Percentiles rank a stretch among this genome's conserved stretches.
These are phyloP conservation scores for Vanrija sp. DNA, from an alignment of 1,284 basidiomycete species.

Conservation along the genomic window DNA sequence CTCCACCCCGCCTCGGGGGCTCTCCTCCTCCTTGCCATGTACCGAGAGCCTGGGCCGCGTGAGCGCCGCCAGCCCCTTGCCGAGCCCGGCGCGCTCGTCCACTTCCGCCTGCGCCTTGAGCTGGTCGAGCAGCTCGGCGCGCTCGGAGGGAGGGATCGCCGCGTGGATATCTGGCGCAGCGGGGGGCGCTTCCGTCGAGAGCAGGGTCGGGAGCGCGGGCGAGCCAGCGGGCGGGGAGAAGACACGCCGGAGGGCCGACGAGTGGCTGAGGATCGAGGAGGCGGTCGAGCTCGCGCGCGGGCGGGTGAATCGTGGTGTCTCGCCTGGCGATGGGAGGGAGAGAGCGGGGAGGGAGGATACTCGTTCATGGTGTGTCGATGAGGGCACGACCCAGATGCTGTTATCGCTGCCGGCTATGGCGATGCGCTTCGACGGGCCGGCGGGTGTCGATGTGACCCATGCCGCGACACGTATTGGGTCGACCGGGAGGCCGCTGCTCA, in stretches of 20 bases:
- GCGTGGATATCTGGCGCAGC: conserved; percentile 17
- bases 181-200: conserved; percentile 24
- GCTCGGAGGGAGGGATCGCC: conserved; percentile 10
- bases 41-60: conserved; percentile 26
- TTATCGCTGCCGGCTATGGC: conserved; percentile 36
- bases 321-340: conserved; percentile 22
- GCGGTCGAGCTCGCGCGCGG: conserved; percentile 26
- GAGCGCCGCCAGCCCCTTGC: conserved; percentile 29
- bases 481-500: conserved; percentile 21
- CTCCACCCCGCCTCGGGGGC: conserved; percentile 8
- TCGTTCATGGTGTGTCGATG: neutral
- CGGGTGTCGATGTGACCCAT: conserved; percentile 22
- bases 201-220: conserved; percentile 9
- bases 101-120: conserved; percentile 28
- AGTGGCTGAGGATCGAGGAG: conserved; percentile 25
- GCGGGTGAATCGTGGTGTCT: conserved; percentile 20
- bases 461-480: conserved; percentile 30
- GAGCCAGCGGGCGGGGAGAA: conserved; percentile 33
- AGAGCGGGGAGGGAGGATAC: neutral
- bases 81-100: conserved; percentile 19
- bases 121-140: conserved; percentile 31
- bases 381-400: conserved; percentile 34
- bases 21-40: conserved; percentile 29
- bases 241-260: conserved; percentile 17
- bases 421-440: conserved; percentile 23